Evolutionary conservation across 2,329 filamentous ascomycete genomes (phyloP).

Genomic region (Podosphaera aphanis): DNA sequence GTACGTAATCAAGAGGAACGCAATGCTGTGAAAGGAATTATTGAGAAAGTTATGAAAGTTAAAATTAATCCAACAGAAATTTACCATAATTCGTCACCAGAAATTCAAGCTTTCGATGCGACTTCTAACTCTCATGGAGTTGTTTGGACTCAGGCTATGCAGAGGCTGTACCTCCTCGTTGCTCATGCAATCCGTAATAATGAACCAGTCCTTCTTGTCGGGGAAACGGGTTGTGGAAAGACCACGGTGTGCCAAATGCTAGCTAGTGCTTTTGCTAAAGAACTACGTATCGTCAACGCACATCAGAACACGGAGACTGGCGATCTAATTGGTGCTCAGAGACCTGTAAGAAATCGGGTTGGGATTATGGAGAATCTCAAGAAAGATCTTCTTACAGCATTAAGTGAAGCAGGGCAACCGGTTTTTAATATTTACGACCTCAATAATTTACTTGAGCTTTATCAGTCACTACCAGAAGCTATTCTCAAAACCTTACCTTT

Average conservation of each 20-base stretch:
- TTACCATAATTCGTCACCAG: slow-evolving; percentile 29
- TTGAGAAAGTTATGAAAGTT: slow-evolving; percentile 79
- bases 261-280: slow-evolving; percentile 52
- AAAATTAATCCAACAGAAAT: slow-evolving; percentile 62
- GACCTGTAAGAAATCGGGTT: slow-evolving; percentile 68
- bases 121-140: slow-evolving; percentile 36
- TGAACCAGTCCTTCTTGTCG: slow-evolving; percentile 81
- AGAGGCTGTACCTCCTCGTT: slow-evolving; percentile 74
- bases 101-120: slow-evolving; percentile 25
- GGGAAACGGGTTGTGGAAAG: slow-evolving; percentile 94
- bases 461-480: slow-evolving; percentile 23
- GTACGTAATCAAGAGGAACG: slow-evolving; percentile 82
- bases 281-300: slow-evolving; percentile 78
- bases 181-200: slow-evolving; percentile 66
- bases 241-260: slow-evolving; percentile 88
- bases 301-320: slow-evolving; percentile 97
- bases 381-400: slow-evolving; percentile 29
- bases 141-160: slow-evolving; percentile 92
- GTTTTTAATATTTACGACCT: slow-evolving; percentile 37
- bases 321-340: slow-evolving; percentile 84
- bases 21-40: slow-evolving; percentile 58
- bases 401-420: slow-evolving; percentile 20
- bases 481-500: slow-evolving; percentile 16
- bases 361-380: slow-evolving; percentile 43
- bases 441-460: slow-evolving; percentile 24